phyloP scores from a whole-genome alignment of 129 eudicot genomes.

The Centella asiatica region DNA sequence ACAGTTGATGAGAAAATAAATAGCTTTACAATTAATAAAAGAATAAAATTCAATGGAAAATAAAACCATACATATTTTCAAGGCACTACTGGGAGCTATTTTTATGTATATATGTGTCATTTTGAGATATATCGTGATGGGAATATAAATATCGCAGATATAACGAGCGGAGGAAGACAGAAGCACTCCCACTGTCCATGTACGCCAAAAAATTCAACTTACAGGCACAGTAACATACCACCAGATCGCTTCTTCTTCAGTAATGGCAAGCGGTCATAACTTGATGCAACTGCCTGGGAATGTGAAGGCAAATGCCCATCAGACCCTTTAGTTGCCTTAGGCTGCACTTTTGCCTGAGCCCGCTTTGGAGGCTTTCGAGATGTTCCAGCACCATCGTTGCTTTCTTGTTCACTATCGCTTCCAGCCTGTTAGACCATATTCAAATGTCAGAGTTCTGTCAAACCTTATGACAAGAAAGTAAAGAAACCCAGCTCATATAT shows the following conservation, averaged over 20 bases:
- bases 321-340: conserved; percentile 37
- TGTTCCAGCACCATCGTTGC: conserved; percentile 65
- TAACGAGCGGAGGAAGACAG: too few relatives aligned
- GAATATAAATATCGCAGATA: too few relatives aligned
- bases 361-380: conserved; percentile 74
- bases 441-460: background rate
- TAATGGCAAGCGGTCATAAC: conserved; percentile 51
- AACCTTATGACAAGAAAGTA: conserved; percentile 13
- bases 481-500: background rate
- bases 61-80: too few relatives aligned
- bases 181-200: too few relatives aligned
- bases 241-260: conserved; percentile 85
- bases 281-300: conserved; percentile 39
- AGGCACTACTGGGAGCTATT: background rate
- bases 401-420: conserved; percentile 85
- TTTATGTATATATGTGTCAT: too few relatives aligned
- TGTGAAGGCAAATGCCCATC: conserved; percentile 32
- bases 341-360: conserved; percentile 45
- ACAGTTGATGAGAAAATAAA: background rate
- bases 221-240: conserved; percentile 38
- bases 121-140: too few relatives aligned
- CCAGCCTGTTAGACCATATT: conserved; percentile 51
- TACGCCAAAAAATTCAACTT: background rate
- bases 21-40: too few relatives aligned
- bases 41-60: background rate